Percentiles rank a stretch among this genome's conserved stretches.
Evolutionary conservation across 805 yeast genomes (phyloP).

Genomic region (Candida nitratophila): DNA sequence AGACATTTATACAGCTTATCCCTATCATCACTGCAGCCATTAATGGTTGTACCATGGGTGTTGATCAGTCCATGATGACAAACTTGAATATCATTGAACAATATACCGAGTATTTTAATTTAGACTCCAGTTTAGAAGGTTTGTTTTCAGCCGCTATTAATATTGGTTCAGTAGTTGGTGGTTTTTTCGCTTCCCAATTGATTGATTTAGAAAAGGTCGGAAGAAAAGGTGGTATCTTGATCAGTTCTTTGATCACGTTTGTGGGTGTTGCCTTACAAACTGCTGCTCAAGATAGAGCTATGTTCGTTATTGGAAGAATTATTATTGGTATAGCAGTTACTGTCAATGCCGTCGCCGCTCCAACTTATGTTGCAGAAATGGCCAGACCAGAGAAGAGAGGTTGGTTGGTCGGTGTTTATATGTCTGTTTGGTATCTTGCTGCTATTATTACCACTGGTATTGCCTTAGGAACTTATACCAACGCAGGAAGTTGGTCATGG

Average conservation of each 20-base stretch:
- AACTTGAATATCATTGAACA: constrained; percentile 20
- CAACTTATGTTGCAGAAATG: constrained; percentile 29
- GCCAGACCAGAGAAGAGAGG: constrained; percentile 26
- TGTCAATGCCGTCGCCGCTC: constrained; percentile 25
- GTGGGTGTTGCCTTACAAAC: constrained; percentile 32
- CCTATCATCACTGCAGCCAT: constrained; percentile 16
- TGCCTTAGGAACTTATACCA: constrained; percentile 21
- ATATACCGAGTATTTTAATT: constrained; percentile 15
- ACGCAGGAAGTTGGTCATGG: constrained; percentile 24
- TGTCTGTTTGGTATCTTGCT: constrained; percentile 23
- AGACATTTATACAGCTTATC: not conserved
- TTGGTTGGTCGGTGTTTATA: constrained; percentile 19
- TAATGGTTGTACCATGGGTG: constrained; percentile 22
- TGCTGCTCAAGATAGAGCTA: constrained; percentile 28
- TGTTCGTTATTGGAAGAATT: constrained; percentile 30
- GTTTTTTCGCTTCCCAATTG: constrained; percentile 17
- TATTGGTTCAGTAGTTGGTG: constrained; percentile 21
- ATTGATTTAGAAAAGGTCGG: constrained; percentile 20
- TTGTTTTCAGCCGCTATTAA: constrained; percentile 21
- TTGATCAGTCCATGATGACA: constrained; percentile 21
- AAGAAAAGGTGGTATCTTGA: constrained; percentile 21
- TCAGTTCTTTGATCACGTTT: constrained; percentile 17
- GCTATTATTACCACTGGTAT: constrained; percentile 23
- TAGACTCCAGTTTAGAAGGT: constrained; percentile 17
- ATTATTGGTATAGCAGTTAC: constrained; percentile 30